phyloP scores from a whole-genome alignment of 495 filamentous ascomycete genomes.

The Xylaria scruposa region DNA sequence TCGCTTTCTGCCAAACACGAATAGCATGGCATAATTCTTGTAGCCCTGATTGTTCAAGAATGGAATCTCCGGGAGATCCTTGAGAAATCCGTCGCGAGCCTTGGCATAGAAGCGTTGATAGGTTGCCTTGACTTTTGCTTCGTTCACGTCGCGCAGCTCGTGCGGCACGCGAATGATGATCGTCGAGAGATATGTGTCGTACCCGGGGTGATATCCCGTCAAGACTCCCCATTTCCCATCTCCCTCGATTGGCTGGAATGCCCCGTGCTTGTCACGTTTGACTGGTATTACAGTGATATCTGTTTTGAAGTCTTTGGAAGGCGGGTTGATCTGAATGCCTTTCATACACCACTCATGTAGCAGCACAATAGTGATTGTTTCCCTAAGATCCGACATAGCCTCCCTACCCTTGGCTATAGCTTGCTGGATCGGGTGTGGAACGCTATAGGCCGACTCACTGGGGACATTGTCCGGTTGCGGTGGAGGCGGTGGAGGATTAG shows the following conservation, averaged over 20 bases:
- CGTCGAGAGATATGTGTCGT: neutral
- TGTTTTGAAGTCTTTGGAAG: neutral
- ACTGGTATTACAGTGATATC: neutral
- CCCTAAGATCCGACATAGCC: neutral
- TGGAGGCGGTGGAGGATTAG: no score
- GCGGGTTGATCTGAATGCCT: neutral
- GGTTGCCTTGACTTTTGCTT: neutral
- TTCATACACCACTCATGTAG: constrained; percentile 1
- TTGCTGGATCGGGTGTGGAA: neutral
- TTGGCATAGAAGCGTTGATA: neutral
- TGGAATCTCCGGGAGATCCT: neutral
- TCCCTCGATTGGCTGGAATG: neutral
- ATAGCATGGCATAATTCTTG: neutral
- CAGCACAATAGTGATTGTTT: neutral
- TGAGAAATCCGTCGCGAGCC: neutral
- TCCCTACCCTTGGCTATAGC: neutral
- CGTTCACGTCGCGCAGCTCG: neutral
- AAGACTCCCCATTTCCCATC: neutral
- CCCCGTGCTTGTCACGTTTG: neutral
- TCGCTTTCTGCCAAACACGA: neutral
- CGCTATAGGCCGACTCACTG: neutral
- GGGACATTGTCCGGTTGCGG: neutral
- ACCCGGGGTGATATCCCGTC: neutral
- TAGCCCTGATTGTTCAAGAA: neutral
- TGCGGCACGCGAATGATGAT: neutral